Evolutionary conservation across 371 early-diverging fungal genomes (phyloP), one percentile per base, ranked within the genome.

Genomic region (Capillidium heterosporum): DNA sequence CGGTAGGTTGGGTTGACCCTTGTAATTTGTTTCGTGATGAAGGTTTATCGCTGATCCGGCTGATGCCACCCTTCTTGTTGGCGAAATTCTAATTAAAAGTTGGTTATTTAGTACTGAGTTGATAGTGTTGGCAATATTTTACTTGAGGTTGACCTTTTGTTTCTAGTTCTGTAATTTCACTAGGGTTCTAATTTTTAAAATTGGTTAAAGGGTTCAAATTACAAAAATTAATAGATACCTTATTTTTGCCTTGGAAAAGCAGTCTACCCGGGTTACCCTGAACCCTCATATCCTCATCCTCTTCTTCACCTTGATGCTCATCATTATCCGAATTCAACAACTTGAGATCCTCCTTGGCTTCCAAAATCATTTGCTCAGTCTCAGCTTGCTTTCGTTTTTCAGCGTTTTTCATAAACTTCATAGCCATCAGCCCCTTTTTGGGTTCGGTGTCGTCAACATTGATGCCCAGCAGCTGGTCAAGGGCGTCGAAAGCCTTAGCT

Each of bases 351-450:
- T 44, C 40, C 64, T 59, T 59, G 71, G 67, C 32, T 54, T 68
- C 67, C 24, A 64, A 65, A 4, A 69, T 61, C 11, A 62, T 62
- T 21, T 56, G 51, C 58, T 64, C 61, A 11, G 77, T 72, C 23
- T 68, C 63, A n/a, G 72, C 64, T 32, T 67, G 60, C 48, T 77
- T 67, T 43, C 72, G 63, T 57, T 80, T 69, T 46, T 75, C 74
- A 56, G 80, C 87, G 52, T 76, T 77, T 66, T 89, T 87, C 96
- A 96, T 96, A 62, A 96, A 96, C 68, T 95, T 95, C 95, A 96
- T 95, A 7, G 75, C 81, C 60, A 89, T 81, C 31, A 96, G 59
- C 23, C 91, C 92, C 71, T 85, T 91, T 51, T 68, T 70, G n/a
- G 81, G 78, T 42, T 67, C 67, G 60, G 68, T 68, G 32, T 69